Evolutionary conservation across 78 protist genomes (phyloP).

Genomic region (Dictyostelium capitatum): DNA sequence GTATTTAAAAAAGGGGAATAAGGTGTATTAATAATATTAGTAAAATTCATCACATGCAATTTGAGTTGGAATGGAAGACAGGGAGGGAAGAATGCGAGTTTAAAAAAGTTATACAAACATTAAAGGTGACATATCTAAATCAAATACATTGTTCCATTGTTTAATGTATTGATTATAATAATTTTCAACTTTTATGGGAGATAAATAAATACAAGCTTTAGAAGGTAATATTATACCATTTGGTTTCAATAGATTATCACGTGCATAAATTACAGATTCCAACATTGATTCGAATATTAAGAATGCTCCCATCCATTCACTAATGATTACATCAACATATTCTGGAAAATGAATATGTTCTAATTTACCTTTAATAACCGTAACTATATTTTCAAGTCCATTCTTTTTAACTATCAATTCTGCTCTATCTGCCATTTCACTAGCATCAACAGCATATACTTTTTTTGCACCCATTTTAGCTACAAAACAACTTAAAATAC

Average conservation of each 20-base stretch:
- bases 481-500: constrained; percentile 48
- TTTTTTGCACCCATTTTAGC: constrained; percentile 69
- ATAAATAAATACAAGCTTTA: constrained; percentile 39
- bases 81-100: too few species aligned
- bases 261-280: constrained; percentile 52
- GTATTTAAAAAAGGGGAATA: not conserved
- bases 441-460: constrained; percentile 92
- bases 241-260: constrained; percentile 45
- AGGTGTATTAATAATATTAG: not conserved
- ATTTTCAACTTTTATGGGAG: constrained; percentile 83
- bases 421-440: constrained; percentile 85
- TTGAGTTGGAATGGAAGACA: too few species aligned
- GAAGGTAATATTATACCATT: constrained; percentile 88
- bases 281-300: constrained; percentile 74
- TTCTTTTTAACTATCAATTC: constrained; percentile 74
- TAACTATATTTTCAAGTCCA: constrained; percentile 44
- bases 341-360: constrained; percentile 81
- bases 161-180: constrained; percentile 44
- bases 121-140: constrained; percentile 77
- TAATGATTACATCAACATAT: constrained; percentile 85
- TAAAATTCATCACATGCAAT: too few species aligned
- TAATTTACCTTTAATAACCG: constrained; percentile 59
- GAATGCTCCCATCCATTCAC: constrained; percentile 92
- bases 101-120: constrained; percentile 11
- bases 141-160: constrained; percentile 66